Evolutionary conservation across 176 grass and related monocot genomes (phyloP).

Genomic region (Eragrostis nindensis): DNA sequence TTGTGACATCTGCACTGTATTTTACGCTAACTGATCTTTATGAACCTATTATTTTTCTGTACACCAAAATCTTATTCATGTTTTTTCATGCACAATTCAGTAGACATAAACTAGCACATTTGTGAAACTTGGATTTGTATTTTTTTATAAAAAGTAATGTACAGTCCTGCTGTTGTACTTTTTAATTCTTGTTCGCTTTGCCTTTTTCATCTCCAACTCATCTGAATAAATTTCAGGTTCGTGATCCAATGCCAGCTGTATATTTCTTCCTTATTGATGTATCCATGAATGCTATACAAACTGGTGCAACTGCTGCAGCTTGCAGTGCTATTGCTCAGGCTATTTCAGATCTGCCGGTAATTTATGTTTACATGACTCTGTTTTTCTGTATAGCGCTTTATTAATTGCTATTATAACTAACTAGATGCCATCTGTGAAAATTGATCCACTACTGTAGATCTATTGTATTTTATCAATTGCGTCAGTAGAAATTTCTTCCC

Average conservation of each 20-base stretch:
- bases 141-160: not conserved
- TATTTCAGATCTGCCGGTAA: conserved; percentile 93
- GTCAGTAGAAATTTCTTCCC: not conserved
- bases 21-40: not conserved
- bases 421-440: conserved; percentile 5
- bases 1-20: conserved; percentile 21
- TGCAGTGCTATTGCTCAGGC: conserved; percentile 91
- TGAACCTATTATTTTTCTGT: conserved; percentile 7
- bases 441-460: not conserved
- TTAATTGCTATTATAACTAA: not conserved
- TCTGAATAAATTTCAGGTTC: conserved; percentile 65
- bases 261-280: conserved; percentile 98
- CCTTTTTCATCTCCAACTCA: conserved; percentile 10
- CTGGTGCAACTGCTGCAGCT: conserved; percentile 88
- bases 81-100: not conserved
- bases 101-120: not conserved
- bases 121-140: not conserved
- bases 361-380: conserved; percentile 20
- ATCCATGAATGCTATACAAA: conserved; percentile 92
- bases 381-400: not conserved
- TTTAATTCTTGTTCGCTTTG: conserved; percentile 6
- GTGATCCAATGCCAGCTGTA: conserved; percentile 96
- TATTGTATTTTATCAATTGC: not conserved
- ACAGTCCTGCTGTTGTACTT: not conserved
- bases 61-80: conserved; percentile 4